Base-by-base conservation (phyloP, 345 rosid species). In the Citrus reticulata region DNA sequence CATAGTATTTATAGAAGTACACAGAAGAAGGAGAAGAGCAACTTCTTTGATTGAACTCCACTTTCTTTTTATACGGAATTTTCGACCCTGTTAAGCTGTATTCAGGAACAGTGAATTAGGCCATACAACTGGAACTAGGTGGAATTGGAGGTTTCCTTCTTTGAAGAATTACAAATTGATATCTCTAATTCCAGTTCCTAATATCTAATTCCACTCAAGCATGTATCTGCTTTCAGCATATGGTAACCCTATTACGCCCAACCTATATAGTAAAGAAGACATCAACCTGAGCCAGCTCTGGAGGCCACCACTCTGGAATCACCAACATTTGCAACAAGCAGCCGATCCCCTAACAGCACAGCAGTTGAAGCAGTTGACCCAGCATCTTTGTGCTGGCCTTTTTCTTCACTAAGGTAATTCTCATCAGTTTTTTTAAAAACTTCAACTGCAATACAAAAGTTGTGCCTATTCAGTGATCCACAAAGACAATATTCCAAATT, bases 301-400 rank as follows among this genome's bases (percentile, higher is more conserved):
- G 79, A 81, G 51, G 87, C 86, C 72, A 90, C 90, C 17, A 86
- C 91, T 81, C 93, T 86, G 34, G 93, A 90, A 85, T 88, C 93
- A 30, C 93, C 93, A 78, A 90, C 93, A 82, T 90, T 90, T 27
- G 91, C 93, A 83, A 87, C 91, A 76, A 88, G 81, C 25, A 88
- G 76, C 59, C 86, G 82, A 54, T 83, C 84, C 64, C 91, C 89
- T 46, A 88, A 72, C 8, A 90, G 85, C 16, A 88, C 78, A 60
- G 85, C 91, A 77, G 90, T 86, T 55, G 91, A 86, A 14, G 90
- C 91, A 79, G 91, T 88, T 69, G 91, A 88, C 7, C 90, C 93
- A 61, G 90, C 86, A 83, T 88, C 89, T 68, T 82, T 85, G 64
- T 85, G 79, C 71, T 82, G 82, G 64, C 75, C 85, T 39, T 84